A percentile compares a stretch with the other conserved stretches of the same genome.
Evolutionary conservation across 2,329 filamentous ascomycete genomes (phyloP).

Genomic region (Lasiodiplodia sp.): DNA sequence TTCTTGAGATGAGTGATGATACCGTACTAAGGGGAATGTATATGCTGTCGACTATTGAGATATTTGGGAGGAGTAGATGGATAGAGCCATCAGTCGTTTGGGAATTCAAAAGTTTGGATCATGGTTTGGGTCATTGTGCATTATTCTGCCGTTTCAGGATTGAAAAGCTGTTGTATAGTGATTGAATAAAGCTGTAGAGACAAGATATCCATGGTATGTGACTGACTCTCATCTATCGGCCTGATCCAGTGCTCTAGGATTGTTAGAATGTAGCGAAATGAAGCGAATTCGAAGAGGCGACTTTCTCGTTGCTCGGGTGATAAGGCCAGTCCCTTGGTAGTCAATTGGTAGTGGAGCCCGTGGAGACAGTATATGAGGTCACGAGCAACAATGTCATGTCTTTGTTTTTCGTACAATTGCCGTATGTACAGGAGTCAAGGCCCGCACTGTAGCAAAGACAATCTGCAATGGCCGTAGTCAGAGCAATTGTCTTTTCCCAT

Average conservation of each 20-base stretch:
- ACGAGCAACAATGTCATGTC: not conserved
- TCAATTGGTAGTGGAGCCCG: not conserved
- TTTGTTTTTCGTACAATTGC: conserved; percentile 23
- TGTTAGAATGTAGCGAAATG: not conserved
- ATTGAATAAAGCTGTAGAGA: too few species aligned
- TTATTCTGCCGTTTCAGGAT: too few species aligned
- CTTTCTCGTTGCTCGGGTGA: not conserved
- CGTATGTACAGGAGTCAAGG: conserved; percentile 18
- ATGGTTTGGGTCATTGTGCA: not conserved
- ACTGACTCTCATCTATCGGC: not conserved
- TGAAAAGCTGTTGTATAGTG: too few species aligned
- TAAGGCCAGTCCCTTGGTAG: not conserved
- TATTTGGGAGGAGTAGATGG: not conserved
- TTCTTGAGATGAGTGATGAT: conserved; percentile 9
- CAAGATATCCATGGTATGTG: too few species aligned
- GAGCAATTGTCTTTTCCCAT: conserved; percentile 8
- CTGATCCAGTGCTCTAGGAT: not conserved
- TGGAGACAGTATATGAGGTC: not conserved
- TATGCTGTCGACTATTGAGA: not conserved
- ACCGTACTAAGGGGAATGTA: not conserved
- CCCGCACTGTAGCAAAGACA: conserved; percentile 13
- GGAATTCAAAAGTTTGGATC: not conserved
- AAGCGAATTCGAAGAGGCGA: not conserved
- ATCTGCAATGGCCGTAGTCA: conserved; percentile 18
- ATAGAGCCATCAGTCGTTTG: not conserved